Conservation (phyloP, 805 yeast genomes). For the Suhomyces sp. region DNA sequence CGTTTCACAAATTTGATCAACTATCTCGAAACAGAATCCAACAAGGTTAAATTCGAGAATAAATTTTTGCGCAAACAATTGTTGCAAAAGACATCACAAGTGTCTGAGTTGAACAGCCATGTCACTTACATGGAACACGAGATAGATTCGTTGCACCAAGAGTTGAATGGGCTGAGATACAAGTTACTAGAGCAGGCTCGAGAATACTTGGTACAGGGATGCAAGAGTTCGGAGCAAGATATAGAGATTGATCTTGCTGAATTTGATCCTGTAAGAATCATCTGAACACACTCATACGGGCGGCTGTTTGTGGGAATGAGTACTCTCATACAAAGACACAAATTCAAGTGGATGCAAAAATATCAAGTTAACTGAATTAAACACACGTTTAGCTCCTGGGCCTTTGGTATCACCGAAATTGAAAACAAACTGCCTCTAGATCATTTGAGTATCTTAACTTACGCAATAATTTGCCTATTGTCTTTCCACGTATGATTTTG, state of each 20-base stretch:
- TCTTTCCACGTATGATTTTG: too few species aligned
- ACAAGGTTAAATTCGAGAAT: conserved; percentile 34
- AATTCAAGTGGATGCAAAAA: too few species aligned
- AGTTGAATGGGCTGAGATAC: conserved; percentile 1
- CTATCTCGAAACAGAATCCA: conserved; percentile 33
- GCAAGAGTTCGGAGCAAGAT: conserved; percentile 10
- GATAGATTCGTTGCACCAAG: conserved; percentile 7
- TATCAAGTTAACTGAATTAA: too few species aligned
- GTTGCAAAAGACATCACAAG: conserved; percentile 17
- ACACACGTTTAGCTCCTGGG: too few species aligned
- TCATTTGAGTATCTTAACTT: too few species aligned
- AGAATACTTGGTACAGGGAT: conserved; percentile 7
- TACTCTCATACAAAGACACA: too few species aligned
- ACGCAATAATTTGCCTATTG: too few species aligned
- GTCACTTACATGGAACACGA: conserved; percentile 23
- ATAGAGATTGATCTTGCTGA: conserved; percentile 7
- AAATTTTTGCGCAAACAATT: conserved; percentile 27
- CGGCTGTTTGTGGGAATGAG: too few species aligned
- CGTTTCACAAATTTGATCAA: conserved; percentile 24
- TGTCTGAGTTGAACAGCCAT: conserved; percentile 24
- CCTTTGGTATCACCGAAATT: too few species aligned
- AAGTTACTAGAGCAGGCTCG: too few species aligned
- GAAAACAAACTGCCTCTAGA: too few species aligned
- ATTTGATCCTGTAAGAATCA: conserved; percentile 1
- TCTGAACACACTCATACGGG: too few species aligned